phyloP scores from a whole-genome alignment of 371 early-diverging fungal species.

The Mucor indicus region DNA sequence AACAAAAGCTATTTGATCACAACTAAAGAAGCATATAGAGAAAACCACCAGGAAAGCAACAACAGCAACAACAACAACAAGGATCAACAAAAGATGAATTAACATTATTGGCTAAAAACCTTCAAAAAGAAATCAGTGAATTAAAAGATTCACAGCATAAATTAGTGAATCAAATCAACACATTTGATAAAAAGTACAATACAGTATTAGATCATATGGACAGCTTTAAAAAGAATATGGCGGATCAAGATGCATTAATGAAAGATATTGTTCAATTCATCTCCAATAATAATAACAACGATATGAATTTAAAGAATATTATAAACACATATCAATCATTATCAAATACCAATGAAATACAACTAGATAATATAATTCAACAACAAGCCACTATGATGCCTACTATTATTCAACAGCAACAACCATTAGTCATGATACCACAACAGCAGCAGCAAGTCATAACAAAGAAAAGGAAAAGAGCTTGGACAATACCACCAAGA shows the following conservation, averaged over 20 bases:
- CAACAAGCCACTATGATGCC: too few species aligned
- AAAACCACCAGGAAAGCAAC: slow-evolving; percentile 30
- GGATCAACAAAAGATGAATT: slow-evolving; percentile 12
- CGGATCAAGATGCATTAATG: slow-evolving; percentile 21
- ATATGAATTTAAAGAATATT: slow-evolving; percentile 1
- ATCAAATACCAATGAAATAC: slow-evolving; percentile 5
- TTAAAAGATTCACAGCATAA: slow-evolving; percentile 31
- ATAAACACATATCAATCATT: slow-evolving; percentile 6
- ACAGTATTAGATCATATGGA: slow-evolving; percentile 14
- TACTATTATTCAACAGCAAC: not conserved
- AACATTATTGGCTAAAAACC: slow-evolving; percentile 16
- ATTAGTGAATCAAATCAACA: slow-evolving; percentile 23
- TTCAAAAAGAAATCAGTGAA: slow-evolving; percentile 48
- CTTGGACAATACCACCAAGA: slow-evolving; percentile 64
- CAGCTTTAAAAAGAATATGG: slow-evolving; percentile 18
- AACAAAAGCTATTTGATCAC: not conserved
- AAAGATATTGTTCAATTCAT: slow-evolving; percentile 12
- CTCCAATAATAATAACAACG: slow-evolving; percentile 5
- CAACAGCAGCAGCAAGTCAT: not conserved
- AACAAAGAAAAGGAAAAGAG: slow-evolving; percentile 32
- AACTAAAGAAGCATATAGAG: slow-evolving; percentile 9
- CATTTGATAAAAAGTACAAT: slow-evolving; percentile 20
- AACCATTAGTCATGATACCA: not conserved
- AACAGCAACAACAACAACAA: slow-evolving; percentile 7
- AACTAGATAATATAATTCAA: slow-evolving; percentile 8